Evolutionary conservation across 495 filamentous ascomycete species (phyloP).

Genomic region (Echria macrotheca): DNA sequence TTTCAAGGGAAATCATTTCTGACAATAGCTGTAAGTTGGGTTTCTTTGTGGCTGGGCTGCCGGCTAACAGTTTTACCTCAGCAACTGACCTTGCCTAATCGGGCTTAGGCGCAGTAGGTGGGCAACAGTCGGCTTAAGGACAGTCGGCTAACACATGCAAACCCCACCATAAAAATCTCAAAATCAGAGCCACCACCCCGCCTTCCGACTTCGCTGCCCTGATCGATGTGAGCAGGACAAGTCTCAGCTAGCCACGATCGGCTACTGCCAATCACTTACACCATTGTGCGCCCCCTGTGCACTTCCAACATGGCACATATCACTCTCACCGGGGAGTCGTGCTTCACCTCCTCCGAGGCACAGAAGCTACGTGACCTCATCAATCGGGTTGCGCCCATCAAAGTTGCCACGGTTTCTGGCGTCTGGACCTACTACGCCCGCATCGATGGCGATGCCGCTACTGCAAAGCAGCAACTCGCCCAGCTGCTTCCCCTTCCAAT

Average conservation of each 20-base stretch:
- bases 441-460: conserved; percentile 29
- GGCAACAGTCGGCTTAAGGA: too few relatives aligned
- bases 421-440: conserved; percentile 49
- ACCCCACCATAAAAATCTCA: conserved; percentile 13
- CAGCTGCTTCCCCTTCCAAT: conserved; percentile 37
- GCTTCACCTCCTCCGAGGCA: conserved; percentile 46
- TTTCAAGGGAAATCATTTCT: too few relatives aligned
- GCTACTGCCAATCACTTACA: conserved; percentile 4
- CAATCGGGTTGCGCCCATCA: conserved; percentile 36
- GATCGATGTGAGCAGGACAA: neutral
- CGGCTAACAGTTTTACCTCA: too few relatives aligned
- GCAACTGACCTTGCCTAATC: too few relatives aligned
- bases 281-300: neutral
- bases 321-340: conserved; percentile 43
- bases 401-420: conserved; percentile 39
- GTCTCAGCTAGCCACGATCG: neutral
- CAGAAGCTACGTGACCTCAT: conserved; percentile 45
- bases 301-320: conserved; percentile 22
- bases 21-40: too few relatives aligned
- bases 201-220: conserved; percentile 10
- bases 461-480: conserved; percentile 31
- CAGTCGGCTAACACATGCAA: too few relatives aligned
- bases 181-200: conserved; percentile 10
- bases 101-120: too few relatives aligned
- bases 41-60: too few relatives aligned